Base-by-base conservation (phyloP, 2,329 filamentous ascomycete species). In the Aspergillus fijiensis region DNA sequence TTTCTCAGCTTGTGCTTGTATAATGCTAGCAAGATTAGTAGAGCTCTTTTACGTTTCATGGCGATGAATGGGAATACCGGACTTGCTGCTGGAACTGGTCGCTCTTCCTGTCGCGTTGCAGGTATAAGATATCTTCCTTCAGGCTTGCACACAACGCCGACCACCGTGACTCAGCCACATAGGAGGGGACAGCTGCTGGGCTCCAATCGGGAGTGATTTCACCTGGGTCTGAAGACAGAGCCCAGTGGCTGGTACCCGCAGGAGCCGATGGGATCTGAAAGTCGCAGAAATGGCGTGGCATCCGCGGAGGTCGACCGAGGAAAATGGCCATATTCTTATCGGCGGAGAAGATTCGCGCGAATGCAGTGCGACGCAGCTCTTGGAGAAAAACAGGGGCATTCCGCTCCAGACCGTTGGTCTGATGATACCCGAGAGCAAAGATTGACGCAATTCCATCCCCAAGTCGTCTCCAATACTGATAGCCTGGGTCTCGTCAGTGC, bases 281-380 rank as follows among this genome's bases (percentile, higher is more conserved):
- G 35, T 71, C 66, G 57, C 77, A 80, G 57, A 76, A 80, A 4
- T 72, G 71, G 33, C 74, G 72, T 27, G 70, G 71, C 55, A 82
- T 77, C 4, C 80, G 73, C 2, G 79, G 78, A 1, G 80, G 80
- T 1, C 80, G 74, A 5, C 80, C 80, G 14, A 82, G 73, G 51
- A 82, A 82, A 3, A 81, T 77, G 0, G 78, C 76, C 9, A 81
- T 69, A 23, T 78, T 80, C 62, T 81, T 82, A 63, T 82, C 80
- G 0, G 76, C 76, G 0, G 78, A 77, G 62, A 80, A 82, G 4
- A 75, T 72, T 2, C 76, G 69, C 2, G n/a, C n/a, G n/a, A n/a
- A 80, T 0, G 73, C 72, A 0, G 71, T 67, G 56, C 75, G 73
- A 6, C 79, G 71, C 4, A 82, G 60, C 21, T 78, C 70, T 4